Conservation (phyloP, 2,329 filamentous ascomycete species). For the Arthrocladium fulminans region DNA sequence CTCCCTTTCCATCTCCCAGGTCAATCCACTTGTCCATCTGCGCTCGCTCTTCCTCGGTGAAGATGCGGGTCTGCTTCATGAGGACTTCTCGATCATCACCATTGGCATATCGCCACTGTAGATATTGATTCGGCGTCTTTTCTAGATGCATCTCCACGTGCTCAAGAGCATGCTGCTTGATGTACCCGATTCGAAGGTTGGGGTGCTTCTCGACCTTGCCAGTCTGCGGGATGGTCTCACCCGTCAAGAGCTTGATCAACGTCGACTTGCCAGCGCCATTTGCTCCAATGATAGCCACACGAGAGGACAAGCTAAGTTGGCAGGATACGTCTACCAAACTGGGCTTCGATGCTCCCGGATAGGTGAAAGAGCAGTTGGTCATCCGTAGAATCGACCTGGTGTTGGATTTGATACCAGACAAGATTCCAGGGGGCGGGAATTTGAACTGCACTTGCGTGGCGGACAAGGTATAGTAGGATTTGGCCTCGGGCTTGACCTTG, state of each 20-base stretch:
- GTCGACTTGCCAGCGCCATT: slow-evolving; percentile 98
- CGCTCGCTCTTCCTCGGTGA: slow-evolving; percentile 73
- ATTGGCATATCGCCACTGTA: slow-evolving; percentile 96
- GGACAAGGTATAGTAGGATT: slow-evolving; percentile 95
- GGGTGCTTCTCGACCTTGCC: slow-evolving; percentile 97
- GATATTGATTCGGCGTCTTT: slow-evolving; percentile 97
- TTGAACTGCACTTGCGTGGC: slow-evolving; percentile 88
- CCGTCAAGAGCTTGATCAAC: slow-evolving; percentile 92
- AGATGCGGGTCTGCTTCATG: slow-evolving; percentile 90
- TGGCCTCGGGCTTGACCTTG: slow-evolving; percentile 80
- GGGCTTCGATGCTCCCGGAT: slow-evolving; percentile 79
- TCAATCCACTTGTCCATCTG: slow-evolving; percentile 92
- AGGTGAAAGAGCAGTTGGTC: slow-evolving; percentile 84
- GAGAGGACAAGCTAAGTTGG: slow-evolving; percentile 76
- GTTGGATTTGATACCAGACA: slow-evolving; percentile 89
- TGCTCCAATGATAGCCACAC: slow-evolving; percentile 90
- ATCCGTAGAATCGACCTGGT: slow-evolving; percentile 93
- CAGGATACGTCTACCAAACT: slow-evolving; percentile 84
- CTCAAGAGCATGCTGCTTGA: slow-evolving; percentile 97
- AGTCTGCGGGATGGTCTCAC: slow-evolving; percentile 71
- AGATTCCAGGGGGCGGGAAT: slow-evolving; percentile 89
- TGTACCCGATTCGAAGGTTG: slow-evolving; percentile 97
- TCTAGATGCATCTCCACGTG: slow-evolving; percentile 99
- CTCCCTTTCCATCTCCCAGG: slow-evolving; percentile 69
- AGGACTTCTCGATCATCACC: slow-evolving; percentile 94